Evolutionary conservation across 768 basidiomycete species (phyloP).

Genomic region (Cubamyces lactineus): DNA sequence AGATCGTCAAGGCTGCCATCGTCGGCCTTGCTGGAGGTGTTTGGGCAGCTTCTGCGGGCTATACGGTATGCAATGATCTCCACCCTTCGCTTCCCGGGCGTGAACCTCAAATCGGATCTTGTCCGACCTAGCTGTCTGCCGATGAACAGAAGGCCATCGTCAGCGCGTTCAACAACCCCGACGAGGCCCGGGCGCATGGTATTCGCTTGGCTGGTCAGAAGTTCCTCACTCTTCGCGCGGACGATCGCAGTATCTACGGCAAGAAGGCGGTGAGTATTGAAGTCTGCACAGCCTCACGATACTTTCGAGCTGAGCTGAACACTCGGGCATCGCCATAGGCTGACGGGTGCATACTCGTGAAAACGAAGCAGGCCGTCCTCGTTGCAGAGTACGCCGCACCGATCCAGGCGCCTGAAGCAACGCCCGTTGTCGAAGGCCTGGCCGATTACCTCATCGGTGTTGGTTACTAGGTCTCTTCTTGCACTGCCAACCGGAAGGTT

Average conservation of each 20-base stretch:
- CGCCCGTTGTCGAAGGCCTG: conserved; percentile 63
- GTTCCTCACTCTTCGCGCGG: conserved; percentile 65
- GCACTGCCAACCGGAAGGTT: not conserved
- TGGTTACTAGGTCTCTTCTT: conserved; percentile 47
- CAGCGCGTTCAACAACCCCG: conserved; percentile 47
- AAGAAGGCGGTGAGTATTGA: conserved; percentile 72
- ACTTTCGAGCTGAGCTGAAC: not conserved
- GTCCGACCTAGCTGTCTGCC: conserved; percentile 52
- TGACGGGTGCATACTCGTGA: conserved; percentile 73
- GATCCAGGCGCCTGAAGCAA: conserved; percentile 65
- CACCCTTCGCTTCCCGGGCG: not conserved
- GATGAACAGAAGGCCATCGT: conserved; percentile 67
- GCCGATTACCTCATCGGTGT: conserved; percentile 77
- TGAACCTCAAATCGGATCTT: not conserved
- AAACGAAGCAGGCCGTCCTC: conserved; percentile 85
- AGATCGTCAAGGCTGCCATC: conserved; percentile 77
- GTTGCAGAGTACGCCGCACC: conserved; percentile 76
- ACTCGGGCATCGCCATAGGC: conserved; percentile 47
- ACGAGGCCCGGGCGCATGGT: conserved; percentile 54
- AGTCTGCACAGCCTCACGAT: not conserved
- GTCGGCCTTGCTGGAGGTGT: conserved; percentile 74
- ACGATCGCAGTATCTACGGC: conserved; percentile 61
- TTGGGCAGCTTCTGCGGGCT: conserved; percentile 70
- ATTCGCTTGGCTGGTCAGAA: conserved; percentile 70
- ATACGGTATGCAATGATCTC: conserved; percentile 46